Percentiles rank a stretch among this genome's conserved stretches.
phyloP scores from a whole-genome alignment of 2,329 filamentous ascomycete genomes.

The Microsporum canis region DNA sequence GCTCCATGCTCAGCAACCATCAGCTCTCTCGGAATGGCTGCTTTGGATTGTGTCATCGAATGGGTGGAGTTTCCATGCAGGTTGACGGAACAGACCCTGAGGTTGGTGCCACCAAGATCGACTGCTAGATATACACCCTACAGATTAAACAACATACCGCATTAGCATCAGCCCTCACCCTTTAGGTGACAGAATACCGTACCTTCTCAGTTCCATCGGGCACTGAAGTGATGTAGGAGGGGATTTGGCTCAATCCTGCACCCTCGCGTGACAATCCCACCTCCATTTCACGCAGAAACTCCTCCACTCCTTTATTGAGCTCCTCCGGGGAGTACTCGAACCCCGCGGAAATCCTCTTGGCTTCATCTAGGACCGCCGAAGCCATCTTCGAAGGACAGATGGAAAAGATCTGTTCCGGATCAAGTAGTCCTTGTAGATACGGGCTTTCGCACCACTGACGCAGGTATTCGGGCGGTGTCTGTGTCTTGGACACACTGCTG shows the following conservation, averaged over 20 bases:
- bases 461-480: neutral
- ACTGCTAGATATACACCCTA: slow-evolving; percentile 92
- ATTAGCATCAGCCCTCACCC: neutral
- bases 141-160: neutral
- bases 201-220: slow-evolving; percentile 98
- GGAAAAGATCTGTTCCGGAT: neutral
- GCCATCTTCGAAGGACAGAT: slow-evolving; percentile 8
- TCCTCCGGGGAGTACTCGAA: slow-evolving; percentile 74
- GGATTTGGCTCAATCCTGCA: slow-evolving; percentile 78
- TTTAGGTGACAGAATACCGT: slow-evolving; percentile 15
- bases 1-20: slow-evolving; percentile 81
- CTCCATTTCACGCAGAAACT: slow-evolving; percentile 79
- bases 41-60: slow-evolving; percentile 84
- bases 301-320: slow-evolving; percentile 67
- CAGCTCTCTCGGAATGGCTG: slow-evolving; percentile 75
- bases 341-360: slow-evolving; percentile 66
- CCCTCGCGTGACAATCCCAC: slow-evolving; percentile 75
- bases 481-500: neutral
- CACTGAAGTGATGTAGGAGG: slow-evolving; percentile 89
- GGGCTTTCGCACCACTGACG: slow-evolving; percentile 6
- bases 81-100: slow-evolving; percentile 89
- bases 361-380: slow-evolving; percentile 48
- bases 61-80: slow-evolving; percentile 93
- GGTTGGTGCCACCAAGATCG: slow-evolving; percentile 96
- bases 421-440: neutral